Evolutionary conservation across 2,329 filamentous ascomycete genomes (phyloP), one percentile per base, ranked within the genome.

Genomic region (Cladosporium sp.): DNA sequence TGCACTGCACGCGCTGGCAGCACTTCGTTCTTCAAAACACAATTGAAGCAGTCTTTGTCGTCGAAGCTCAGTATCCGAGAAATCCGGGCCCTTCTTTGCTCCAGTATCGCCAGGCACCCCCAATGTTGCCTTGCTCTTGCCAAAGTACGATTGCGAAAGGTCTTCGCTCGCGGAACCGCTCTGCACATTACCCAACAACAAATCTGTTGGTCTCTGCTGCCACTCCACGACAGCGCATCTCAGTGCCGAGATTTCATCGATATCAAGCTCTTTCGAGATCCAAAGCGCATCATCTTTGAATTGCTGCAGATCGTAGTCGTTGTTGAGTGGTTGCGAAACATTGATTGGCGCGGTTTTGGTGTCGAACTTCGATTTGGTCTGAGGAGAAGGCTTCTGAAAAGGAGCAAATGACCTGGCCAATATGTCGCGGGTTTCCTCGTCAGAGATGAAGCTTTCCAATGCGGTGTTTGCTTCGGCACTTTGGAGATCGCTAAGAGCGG

Each of bases 341-440:
- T 95, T 86, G 54, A 96, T 94, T 4, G 90, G 86, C 18, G 90
- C 86, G 1, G 88, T 95, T 68, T 85, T 90, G 16, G 86, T 86
- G 53, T 94, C 86, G 63, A 94, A 94, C 15, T 80, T 78, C 57
- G 79, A 76, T 67, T 84, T 87, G 25, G 85, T 79, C 60, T 81
- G 75, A 45, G 80, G 65, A 32, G 51, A 43, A 48, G 58, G 25
- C 50, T 52, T 50, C 33, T 56, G 78, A 82, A 92, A 95, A 36
- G 84, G 82, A 55, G 77, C 77, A 62, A 83, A 77, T 20, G 88
- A 85, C 49, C 80, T 78, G 57, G 79, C 82, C 51, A 96, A 78
- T 51, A 91, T 74, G 49, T 78, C 73, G 58, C 83, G 72, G 57
- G 87, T 84, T 57, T 84, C 80, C 49, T 80, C 72, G 60, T 92